Conservation (phyloP, 2,329 filamentous ascomycete species). For the Fusarium pseudonygamai region DNA sequence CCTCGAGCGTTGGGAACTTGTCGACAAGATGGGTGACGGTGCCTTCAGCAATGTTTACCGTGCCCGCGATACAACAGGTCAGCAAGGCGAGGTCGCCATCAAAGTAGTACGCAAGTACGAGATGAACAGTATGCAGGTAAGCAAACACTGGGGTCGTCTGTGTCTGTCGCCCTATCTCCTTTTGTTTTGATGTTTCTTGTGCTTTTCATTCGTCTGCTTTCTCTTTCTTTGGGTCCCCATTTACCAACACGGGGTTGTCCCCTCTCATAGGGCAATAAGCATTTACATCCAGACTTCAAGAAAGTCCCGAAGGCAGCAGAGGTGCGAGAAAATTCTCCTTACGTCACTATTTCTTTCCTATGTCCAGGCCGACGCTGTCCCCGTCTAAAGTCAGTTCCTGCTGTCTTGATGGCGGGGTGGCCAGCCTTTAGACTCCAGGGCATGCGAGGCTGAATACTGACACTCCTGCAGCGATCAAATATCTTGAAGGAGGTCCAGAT, state of each 20-base stretch:
- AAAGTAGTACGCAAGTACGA: slow-evolving; percentile 99
- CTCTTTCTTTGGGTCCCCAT: slow-evolving; percentile 42
- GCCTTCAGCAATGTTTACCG: slow-evolving; percentile 99
- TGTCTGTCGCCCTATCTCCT: slow-evolving; percentile 38
- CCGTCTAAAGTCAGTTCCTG: slow-evolving; percentile 36
- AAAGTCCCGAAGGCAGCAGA: slow-evolving; percentile 95
- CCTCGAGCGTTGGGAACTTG: slow-evolving; percentile 74
- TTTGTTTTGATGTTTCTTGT: slow-evolving; percentile 25
- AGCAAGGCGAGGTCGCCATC: slow-evolving; percentile 87
- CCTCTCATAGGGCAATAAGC: slow-evolving; percentile 79
- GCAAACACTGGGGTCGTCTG: slow-evolving; percentile 53
- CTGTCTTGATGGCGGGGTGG: slow-evolving; percentile 28
- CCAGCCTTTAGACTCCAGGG: slow-evolving; percentile 27
- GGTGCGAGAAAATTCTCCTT: slow-evolving; percentile 74
- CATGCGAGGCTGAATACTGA: slow-evolving; percentile 42
- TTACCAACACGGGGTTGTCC: slow-evolving; percentile 64
- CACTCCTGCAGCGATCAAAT: slow-evolving; percentile 80
- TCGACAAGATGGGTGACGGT: slow-evolving; percentile 99
- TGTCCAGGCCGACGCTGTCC: slow-evolving; percentile 32
- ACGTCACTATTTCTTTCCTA: slow-evolving; percentile 37
- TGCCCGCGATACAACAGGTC: slow-evolving; percentile 77
- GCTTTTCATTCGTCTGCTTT: neutral
- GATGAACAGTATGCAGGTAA: slow-evolving; percentile 98
- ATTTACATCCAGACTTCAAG: slow-evolving; percentile 96
- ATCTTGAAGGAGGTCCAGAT: slow-evolving; percentile 99